These are phyloP conservation scores for Fistulifera solaris DNA, from an alignment of 108 stramenopile genomes.

Conservation along the genomic window DNA sequence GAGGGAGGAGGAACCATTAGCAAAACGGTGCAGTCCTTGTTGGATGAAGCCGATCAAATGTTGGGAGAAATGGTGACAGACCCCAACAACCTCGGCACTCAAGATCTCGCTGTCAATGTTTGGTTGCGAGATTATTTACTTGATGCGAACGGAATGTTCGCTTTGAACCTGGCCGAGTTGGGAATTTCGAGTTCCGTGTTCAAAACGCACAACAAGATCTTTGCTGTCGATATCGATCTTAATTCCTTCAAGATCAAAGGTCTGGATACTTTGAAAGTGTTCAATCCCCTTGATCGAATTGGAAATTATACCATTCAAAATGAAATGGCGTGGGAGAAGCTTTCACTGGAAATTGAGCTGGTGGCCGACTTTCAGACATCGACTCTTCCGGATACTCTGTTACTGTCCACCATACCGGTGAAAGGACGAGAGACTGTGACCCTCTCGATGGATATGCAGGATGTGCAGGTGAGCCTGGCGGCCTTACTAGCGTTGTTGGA, in stretches of 20 bases:
- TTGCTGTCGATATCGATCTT: conserved; percentile 18
- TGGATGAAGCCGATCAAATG: no score
- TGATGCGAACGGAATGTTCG: conserved; percentile 19
- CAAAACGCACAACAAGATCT: conserved; percentile 28
- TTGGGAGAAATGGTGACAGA: no score
- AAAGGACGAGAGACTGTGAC: background rate
- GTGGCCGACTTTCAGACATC: background rate
- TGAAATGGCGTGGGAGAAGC: background rate
- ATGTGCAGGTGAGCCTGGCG: background rate
- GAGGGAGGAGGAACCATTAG: no score
- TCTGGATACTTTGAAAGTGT: conserved; percentile 28
- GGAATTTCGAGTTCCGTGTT: conserved; percentile 16
- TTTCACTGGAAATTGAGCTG: background rate
- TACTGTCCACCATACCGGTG: background rate
- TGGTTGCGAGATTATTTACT: conserved; percentile 25
- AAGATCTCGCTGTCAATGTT: conserved; percentile 9
- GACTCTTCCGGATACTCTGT: background rate
- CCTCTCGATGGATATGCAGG: background rate
- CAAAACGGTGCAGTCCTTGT: no score
- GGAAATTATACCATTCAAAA: conserved; percentile 30
- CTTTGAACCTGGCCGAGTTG: conserved; percentile 11
- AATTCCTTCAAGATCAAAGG: conserved; percentile 16
- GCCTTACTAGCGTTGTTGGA: background rate
- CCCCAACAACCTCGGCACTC: no score
- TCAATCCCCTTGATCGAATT: conserved; percentile 31